Evolutionary conservation across 2,329 filamentous ascomycete species (phyloP).

Genomic region (Xylariomycetidae sp.): DNA sequence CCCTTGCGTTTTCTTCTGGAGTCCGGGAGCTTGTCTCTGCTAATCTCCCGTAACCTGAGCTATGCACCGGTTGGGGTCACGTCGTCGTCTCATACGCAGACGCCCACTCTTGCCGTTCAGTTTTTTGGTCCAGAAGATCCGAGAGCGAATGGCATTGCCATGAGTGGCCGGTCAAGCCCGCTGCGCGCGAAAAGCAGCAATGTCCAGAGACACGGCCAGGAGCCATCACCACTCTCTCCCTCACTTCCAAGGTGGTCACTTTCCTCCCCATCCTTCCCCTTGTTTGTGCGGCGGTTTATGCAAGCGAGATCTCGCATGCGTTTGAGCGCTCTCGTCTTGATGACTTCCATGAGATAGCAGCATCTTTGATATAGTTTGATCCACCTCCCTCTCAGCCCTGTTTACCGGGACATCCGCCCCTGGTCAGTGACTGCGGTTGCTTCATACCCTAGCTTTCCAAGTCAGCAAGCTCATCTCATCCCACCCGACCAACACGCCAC

Average conservation of each 20-base stretch:
- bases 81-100: constrained; percentile 15
- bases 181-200: constrained; percentile 16
- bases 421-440: constrained; percentile 1
- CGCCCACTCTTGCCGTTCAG: constrained; percentile 4
- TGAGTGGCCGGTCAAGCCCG: constrained; percentile 7
- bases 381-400: constrained; percentile 18
- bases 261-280: constrained; percentile 6
- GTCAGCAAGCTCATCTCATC: not conserved
- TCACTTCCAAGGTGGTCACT: constrained; percentile 5
- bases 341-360: constrained; percentile 11
- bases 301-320: constrained; percentile 8
- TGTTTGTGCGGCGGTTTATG: constrained; percentile 15
- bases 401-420: constrained; percentile 12
- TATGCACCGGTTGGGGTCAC: constrained; percentile 19
- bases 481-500: not conserved
- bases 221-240: constrained; percentile 3
- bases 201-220: constrained; percentile 10
- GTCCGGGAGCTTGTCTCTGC: constrained; percentile 17
- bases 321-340: constrained; percentile 12
- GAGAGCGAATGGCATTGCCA: constrained; percentile 3
- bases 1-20: constrained; percentile 6
- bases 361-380: constrained; percentile 18
- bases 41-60: constrained; percentile 24
- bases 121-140: constrained; percentile 3
- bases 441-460: constrained; percentile 5